Conservation (phyloP, 345 rosid species). For the Populus simonii region DNA sequence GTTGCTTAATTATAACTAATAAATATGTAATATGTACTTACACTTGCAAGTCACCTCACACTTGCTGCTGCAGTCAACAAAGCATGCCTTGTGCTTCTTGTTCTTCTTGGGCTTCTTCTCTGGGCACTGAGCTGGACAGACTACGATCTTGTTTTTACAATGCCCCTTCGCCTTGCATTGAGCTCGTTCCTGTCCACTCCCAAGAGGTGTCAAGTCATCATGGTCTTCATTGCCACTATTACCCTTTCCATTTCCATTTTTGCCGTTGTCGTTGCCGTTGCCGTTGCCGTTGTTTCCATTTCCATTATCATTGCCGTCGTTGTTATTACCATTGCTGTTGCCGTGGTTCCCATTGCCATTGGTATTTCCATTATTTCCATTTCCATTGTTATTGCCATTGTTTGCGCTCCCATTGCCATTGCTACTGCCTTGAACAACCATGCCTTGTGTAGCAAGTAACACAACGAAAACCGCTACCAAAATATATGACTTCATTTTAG, state of each 20-base stretch:
- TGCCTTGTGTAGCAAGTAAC: constrained; percentile 34
- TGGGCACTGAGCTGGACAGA: constrained; percentile 67
- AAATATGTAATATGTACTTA: constrained; percentile 28
- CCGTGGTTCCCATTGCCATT: constrained; percentile 18
- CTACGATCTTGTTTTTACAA: constrained; percentile 43
- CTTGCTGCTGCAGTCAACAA: constrained; percentile 64
- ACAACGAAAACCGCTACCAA: constrained; percentile 33
- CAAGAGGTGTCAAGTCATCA: constrained; percentile 20
- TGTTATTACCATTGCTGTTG: constrained; percentile 1
- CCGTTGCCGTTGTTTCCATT: constrained; percentile 3
- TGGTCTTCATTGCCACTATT: constrained; percentile 26
- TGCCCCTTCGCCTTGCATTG: constrained; percentile 38
- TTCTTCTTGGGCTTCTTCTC: constrained; percentile 59
- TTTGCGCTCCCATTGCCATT: neutral
- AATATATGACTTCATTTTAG: constrained; percentile 17
- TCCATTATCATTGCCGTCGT: neutral
- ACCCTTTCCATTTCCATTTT: neutral
- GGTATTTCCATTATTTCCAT: constrained; percentile 3
- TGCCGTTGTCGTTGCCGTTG: constrained; percentile 12
- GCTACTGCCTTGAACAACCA: constrained; percentile 14
- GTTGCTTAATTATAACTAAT: too few relatives aligned
- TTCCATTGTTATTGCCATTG: constrained; percentile 1
- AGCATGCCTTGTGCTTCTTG: constrained; percentile 68
- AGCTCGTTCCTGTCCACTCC: constrained; percentile 50
- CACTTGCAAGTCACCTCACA: constrained; percentile 84